Base-by-base conservation (phyloP, 192 early-diverging fungal genomes). In the Ambispora gerdemannii region DNA sequence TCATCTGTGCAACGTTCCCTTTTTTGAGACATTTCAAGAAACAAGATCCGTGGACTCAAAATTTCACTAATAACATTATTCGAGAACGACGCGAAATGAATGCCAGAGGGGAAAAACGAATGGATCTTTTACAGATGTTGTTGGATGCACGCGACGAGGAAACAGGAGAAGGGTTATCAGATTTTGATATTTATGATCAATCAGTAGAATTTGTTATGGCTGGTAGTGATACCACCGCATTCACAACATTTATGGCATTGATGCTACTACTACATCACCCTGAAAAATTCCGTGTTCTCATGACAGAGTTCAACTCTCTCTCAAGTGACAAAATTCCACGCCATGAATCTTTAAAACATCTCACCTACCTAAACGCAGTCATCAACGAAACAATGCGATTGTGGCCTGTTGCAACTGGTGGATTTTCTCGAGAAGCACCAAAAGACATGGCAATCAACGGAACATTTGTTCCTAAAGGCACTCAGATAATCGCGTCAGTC, bases 341-440 rank as follows among this genome's bases (percentile, higher is more conserved):
- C 0, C 77, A 82, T 43, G 71, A 80, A 6, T 72, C 78, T 49
- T 25, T 82, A 50, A 76, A 77, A 25, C 4, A 81, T 71, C 64
- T 86, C 0, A 76, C 77, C 3, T 81, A 80, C 28, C 64, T 85
- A n/a, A 84, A 82, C 27, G 81, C 84, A 0, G 76, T 84, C 17
- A 77, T 87, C 52, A 67, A 85, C 11, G 87, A 88, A 60, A 82
- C 81, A 20, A 67, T 83, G 50, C 75, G 84, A 24, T 33, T 82
- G 4, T 64, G 74, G 50, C 77, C 85, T 2, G 65, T 80, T 31
- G 73, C 79, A 43, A 64, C 69, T 28, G 64, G 27, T 51, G 82
- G 80, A 17, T 19, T 84, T 33, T 66, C 72, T 10, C 51, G 82
- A 22, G 55, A 82, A 25, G 61, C 83, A 1, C 63, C 50, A 2